These are phyloP conservation scores for Trypanosoma melophagium DNA, from an alignment of 208 protist species.

Conservation along the genomic window DNA sequence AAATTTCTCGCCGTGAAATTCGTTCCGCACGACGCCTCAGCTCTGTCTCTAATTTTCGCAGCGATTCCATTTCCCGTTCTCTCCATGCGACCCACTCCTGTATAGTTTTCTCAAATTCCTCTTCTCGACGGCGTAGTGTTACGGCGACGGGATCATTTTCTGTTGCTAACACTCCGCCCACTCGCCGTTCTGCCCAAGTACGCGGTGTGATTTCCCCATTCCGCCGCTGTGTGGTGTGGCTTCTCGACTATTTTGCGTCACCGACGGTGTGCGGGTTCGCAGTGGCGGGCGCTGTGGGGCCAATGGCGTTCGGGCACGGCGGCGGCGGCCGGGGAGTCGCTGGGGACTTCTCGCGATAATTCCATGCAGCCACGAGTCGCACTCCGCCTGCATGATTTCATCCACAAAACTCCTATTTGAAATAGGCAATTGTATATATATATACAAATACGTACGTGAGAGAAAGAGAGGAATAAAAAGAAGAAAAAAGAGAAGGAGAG, in stretches of 20 bases:
- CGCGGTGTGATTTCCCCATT: background rate
- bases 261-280: too few relatives aligned
- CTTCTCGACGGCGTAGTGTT: background rate
- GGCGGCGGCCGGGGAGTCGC: background rate
- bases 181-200: background rate
- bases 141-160: background rate
- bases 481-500: too few relatives aligned
- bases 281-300: too few relatives aligned
- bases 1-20: background rate
- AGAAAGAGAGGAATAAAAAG: too few relatives aligned
- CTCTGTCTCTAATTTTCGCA: background rate
- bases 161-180: background rate
- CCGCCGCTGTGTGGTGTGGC: too few relatives aligned
- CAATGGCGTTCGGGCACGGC: background rate
- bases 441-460: background rate
- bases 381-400: slow-evolving; percentile 1
- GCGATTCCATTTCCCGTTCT: slow-evolving; percentile 1
- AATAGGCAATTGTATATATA: too few relatives aligned
- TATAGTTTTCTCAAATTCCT: background rate
- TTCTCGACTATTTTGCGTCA: too few relatives aligned
- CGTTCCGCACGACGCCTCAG: background rate
- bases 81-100: slow-evolving; percentile 7
- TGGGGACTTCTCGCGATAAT: background rate
- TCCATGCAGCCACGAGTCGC: slow-evolving; percentile 4
- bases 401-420: background rate